These are phyloP conservation scores for Mucor mucedo DNA, from an alignment of 371 early-diverging fungal species.

Conservation along the genomic window DNA sequence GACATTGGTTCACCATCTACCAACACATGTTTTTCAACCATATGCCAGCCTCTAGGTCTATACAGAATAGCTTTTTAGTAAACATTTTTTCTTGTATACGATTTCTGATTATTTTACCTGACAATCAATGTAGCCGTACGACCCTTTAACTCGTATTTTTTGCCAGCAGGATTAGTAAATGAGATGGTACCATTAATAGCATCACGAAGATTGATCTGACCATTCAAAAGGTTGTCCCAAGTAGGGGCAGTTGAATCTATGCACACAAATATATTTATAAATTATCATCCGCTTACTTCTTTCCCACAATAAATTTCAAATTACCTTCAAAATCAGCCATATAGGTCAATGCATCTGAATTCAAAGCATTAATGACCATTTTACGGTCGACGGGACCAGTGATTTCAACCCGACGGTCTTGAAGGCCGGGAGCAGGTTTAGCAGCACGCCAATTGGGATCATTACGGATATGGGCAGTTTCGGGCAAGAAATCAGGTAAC, in stretches of 20 bases:
- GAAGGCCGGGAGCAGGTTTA: conserved; percentile 87
- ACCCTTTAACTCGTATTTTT: conserved; percentile 88
- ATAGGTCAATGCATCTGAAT: conserved; percentile 90
- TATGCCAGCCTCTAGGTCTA: conserved; percentile 97
- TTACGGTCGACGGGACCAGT: conserved; percentile 98
- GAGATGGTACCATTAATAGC: conserved; percentile 85
- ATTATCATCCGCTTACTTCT: too few species aligned
- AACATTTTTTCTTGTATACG: background rate
- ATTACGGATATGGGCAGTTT: conserved; percentile 89
- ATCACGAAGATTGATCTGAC: conserved; percentile 93
- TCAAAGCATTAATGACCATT: conserved; percentile 98
- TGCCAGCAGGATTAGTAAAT: conserved; percentile 89
- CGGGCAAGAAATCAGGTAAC: conserved; percentile 90
- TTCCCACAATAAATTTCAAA: too few species aligned
- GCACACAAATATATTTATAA: too few species aligned
- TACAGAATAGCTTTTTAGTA: background rate
- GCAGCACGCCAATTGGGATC: conserved; percentile 91
- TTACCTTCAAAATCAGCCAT: conserved; percentile 98
- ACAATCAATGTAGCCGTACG: conserved; percentile 89
- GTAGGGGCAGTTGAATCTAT: conserved; percentile 92
- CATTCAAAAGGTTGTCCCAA: conserved; percentile 88
- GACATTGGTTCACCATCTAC: conserved; percentile 91
- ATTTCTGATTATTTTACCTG: conserved; percentile 53
- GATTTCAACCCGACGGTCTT: conserved; percentile 94
- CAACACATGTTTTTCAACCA: conserved; percentile 93